phyloP scores from a whole-genome alignment of 768 basidiomycete genomes.

The Tephrocybe sp. region DNA sequence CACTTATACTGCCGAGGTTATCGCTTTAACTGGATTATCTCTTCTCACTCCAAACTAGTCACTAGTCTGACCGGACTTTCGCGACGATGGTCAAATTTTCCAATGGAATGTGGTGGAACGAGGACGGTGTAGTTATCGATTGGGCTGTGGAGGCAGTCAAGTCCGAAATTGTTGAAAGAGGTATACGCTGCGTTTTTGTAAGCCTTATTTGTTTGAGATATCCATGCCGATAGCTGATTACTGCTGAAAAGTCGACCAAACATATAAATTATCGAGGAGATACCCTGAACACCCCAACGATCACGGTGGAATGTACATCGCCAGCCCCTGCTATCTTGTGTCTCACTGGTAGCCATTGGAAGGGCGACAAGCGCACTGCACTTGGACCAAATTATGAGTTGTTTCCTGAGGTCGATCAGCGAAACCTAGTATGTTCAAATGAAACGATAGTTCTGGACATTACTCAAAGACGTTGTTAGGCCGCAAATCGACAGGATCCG shows the following conservation, averaged over 20 bases:
- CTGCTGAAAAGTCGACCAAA: slow-evolving; percentile 21
- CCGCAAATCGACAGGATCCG: slow-evolving; percentile 14
- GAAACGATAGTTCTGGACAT: not conserved
- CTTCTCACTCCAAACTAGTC: no score
- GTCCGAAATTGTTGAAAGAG: slow-evolving; percentile 17
- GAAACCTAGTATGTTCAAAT: slow-evolving; percentile 14
- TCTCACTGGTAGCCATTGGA: slow-evolving; percentile 30
- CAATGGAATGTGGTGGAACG: slow-evolving; percentile 29
- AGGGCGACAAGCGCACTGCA: slow-evolving; percentile 17
- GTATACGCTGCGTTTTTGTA: slow-evolving; percentile 28
- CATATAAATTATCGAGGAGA: slow-evolving; percentile 31
- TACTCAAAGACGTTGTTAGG: slow-evolving; percentile 4
- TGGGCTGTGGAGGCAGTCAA: slow-evolving; percentile 30
- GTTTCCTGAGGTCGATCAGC: slow-evolving; percentile 24
- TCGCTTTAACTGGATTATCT: no score
- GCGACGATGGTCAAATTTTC: slow-evolving; percentile 28
- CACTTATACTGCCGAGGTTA: no score
- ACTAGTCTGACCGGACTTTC: not conserved
- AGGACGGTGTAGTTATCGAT: slow-evolving; percentile 23
- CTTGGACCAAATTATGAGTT: slow-evolving; percentile 27
- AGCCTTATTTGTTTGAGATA: not conserved
- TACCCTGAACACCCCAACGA: slow-evolving; percentile 29
- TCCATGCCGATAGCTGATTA: not conserved
- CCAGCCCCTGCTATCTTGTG: slow-evolving; percentile 28
- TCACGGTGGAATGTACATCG: slow-evolving; percentile 30